phyloP scores from a whole-genome alignment of 176 grass and related monocot species.

The Coix lacrymajobi region DNA sequence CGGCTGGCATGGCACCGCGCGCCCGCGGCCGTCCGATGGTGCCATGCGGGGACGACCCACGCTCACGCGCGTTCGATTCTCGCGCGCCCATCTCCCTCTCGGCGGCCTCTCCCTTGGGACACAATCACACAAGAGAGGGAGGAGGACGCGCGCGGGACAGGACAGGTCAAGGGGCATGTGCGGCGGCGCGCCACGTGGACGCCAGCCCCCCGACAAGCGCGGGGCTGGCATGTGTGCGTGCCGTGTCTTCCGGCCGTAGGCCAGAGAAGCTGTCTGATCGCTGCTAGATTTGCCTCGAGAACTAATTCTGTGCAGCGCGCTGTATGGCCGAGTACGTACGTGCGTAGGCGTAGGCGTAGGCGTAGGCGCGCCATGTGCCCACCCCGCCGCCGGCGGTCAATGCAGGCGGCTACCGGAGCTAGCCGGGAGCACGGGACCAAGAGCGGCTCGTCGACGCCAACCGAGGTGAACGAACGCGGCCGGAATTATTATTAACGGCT shows the following conservation, averaged over 20 bases:
- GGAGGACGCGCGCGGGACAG: neutral
- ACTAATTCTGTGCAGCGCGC: neutral
- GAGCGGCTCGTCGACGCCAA: neutral
- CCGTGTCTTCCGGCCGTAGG: slow-evolving; percentile 15
- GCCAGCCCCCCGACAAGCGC: neutral
- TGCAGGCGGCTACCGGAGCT: neutral
- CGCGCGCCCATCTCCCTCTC: neutral
- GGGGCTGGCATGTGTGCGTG: slow-evolving; percentile 33
- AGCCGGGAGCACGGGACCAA: neutral
- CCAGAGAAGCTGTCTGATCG: slow-evolving; percentile 25
- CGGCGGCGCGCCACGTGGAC: slow-evolving; percentile 17
- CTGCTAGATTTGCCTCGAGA: slow-evolving; percentile 20
- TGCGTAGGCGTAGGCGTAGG: neutral
- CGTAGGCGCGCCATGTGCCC: neutral
- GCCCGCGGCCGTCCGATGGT: neutral
- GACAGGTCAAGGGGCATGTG: slow-evolving; percentile 19
- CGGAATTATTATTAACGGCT: neutral
- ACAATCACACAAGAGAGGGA: neutral
- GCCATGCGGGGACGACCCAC: neutral
- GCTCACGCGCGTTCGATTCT: too few species aligned
- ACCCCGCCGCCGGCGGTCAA: neutral
- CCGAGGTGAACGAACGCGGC: neutral
- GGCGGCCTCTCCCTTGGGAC: neutral
- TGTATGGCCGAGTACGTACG: neutral
- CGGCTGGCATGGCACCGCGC: neutral